Conservation (phyloP, 352 stramenopile species). For the Phytopythium vexans region DNA sequence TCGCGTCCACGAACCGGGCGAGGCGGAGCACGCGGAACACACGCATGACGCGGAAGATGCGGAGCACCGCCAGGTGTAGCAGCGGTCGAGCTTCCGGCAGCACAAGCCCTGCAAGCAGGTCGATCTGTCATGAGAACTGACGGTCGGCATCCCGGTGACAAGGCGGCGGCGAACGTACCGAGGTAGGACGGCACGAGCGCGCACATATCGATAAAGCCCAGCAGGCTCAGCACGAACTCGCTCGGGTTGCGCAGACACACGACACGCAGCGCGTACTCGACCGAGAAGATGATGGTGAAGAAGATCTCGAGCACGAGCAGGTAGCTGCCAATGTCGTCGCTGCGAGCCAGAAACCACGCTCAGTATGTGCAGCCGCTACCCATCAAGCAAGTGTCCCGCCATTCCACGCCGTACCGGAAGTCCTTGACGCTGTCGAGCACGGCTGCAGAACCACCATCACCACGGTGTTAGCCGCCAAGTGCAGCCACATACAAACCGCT, state of each 20-base stretch:
- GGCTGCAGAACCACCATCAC: conserved; percentile 20
- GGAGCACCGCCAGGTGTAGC: conserved; percentile 69
- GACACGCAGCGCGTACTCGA: conserved; percentile 73
- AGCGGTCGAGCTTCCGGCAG: conserved; percentile 59
- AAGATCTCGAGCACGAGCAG: conserved; percentile 68
- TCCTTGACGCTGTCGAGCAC: conserved; percentile 69
- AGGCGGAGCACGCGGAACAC: conserved; percentile 76
- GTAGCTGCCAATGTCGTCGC: conserved; percentile 57
- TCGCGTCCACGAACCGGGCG: conserved; percentile 71
- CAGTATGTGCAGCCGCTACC: no score
- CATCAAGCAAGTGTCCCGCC: no score
- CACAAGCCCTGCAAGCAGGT: conserved; percentile 29
- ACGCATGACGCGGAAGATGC: conserved; percentile 76
- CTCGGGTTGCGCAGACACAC: conserved; percentile 53
- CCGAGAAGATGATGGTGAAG: conserved; percentile 79
- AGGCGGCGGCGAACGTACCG: conserved; percentile 18
- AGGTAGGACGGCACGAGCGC: conserved; percentile 80
- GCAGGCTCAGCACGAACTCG: conserved; percentile 64
- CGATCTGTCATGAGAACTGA: conserved; percentile 1
- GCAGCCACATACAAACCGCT: no score
- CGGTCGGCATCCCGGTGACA: neutral
- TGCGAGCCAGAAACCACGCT: conserved; percentile 9
- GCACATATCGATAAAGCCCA: conserved; percentile 75
- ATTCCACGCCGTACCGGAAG: conserved; percentile 38
- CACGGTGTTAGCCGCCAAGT: neutral